Evolutionary conservation across 352 stramenopile species (phyloP), one percentile per base, ranked within the genome.

Genomic region (Globisporangium ultimum): DNA sequence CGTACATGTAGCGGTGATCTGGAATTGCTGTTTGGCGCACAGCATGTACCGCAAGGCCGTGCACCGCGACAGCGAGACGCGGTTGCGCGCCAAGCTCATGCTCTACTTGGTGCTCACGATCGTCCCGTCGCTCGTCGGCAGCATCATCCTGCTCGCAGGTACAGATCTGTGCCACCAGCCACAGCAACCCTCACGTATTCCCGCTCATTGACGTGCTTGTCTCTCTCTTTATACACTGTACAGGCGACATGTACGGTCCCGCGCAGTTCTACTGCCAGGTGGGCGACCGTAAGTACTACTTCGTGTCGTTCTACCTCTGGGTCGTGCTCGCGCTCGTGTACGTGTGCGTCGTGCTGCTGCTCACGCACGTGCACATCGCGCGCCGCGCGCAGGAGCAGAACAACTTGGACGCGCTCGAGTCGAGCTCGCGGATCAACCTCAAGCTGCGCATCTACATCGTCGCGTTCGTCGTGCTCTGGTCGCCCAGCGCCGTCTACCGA

Each of bases 241-340:
- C 20, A 66, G 60, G 55, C 0, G 61, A 67, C 41, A 61, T 68
- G 62, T 53, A 64, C 42, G 73, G 64, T 24, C 50, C 80, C 54
- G 78, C 83, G 36, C 81, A 70, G 22, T 93, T 90, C 61, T 93
- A 88, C 69, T 95, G 85, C 77, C 93, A 81, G 83, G 64, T 93
- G 18, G 46, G 50, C 43, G 72, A 84, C 42, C 64, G 57, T 24
- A 60, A 64, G 41, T 72, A 75, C 60, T 73, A 88, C 52, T 69
- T 90, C 32, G 68, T 83, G 48, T 62, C 63, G 13, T 74, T 88
- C 50, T 94, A 91, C 68, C 56, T 81, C 24, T 89, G 80, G 53
- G 79, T 92, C 17, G 41, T 88, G 17, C 15, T 78, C 34, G 73
- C 80, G 10, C 84, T 87, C 60, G 42, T 87, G 45, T 87, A 92